Evolutionary conservation across 1,284 basidiomycete genomes (phyloP), one percentile per base, ranked within the genome.

Genomic region (Ustilago hordei): DNA sequence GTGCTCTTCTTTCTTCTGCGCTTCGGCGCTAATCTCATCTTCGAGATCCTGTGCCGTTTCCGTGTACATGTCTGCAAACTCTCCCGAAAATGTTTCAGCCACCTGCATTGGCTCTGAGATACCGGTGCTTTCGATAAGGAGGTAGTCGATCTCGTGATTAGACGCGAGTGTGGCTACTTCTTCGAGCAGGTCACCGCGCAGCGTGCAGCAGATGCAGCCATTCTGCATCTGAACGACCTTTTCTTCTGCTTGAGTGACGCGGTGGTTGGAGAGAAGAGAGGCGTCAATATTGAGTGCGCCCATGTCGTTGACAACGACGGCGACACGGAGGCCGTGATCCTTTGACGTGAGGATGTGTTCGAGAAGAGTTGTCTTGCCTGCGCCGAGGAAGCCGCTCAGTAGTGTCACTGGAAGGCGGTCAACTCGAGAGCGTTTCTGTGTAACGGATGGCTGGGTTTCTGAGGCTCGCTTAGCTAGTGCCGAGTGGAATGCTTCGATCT

Each of bases 171-270:
- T 76, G 0, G 87, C 87, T 13, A 89, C 86, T 66, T 88, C 87
- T 64, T 88, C 88, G n/a, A 89, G 81, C 38, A 89, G 69, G 64
- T 89, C 88, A 7, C 87, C 87, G 39, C 88, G 86, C 2, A 89
- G 83, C 0, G 88, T 89, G 74, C 88, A 88, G 83, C 88, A 89
- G 63, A 89, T 88, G 75, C 88, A 88, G 0, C 87, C 87, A 76
- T 84, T 88, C 75, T 88, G 86, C 86, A 89, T 86, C 79, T 88
- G 85, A 0, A 89, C 86, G 5, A 89, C 81, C 35, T 85, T 84
- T 75, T 88, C 88, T 53, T 87, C 85, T 48, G 83, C 83, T 62
- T 87, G 86, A 6, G 85, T 86, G 36, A 88, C 79, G 50, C 87
- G 84, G 73, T 88, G 87, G 36, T 87, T 86, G 19, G 78, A 80